These are phyloP conservation scores for Canavalia gladiata DNA, from an alignment of 306 rosid genomes.

Conservation along the genomic window DNA sequence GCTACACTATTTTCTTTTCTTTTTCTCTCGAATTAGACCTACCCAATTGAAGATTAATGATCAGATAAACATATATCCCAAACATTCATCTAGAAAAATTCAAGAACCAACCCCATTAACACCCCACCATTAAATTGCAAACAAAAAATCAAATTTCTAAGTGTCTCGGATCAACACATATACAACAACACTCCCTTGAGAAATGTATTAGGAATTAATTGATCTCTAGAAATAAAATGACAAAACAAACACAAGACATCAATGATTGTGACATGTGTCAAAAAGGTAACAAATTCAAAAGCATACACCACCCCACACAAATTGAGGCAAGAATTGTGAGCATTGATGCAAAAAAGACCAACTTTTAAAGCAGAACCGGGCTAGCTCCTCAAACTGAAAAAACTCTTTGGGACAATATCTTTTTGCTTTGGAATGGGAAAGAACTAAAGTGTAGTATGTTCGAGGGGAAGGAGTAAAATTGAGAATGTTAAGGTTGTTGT, in stretches of 20 bases:
- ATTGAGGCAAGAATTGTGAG: conserved; percentile 28
- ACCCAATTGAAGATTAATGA: conserved; percentile 12
- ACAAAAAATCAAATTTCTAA: no score
- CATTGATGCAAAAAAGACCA: not conserved
- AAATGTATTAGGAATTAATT: conserved; percentile 20
- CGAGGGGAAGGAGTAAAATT: not conserved
- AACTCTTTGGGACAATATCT: not conserved
- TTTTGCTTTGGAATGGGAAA: not conserved
- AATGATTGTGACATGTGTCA: conserved; percentile 1
- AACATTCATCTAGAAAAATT: conserved; percentile 6
- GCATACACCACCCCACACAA: not conserved
- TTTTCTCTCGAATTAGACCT: conserved; percentile 40
- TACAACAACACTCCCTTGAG: not conserved
- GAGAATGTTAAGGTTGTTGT: not conserved
- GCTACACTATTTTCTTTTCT: conserved; percentile 36
- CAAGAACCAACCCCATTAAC: not conserved
- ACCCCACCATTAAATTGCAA: not conserved
- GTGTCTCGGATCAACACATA: no score
- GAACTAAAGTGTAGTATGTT: not conserved
- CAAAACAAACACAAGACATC: not conserved
- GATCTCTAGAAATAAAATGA: not conserved
- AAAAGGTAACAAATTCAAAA: not conserved
- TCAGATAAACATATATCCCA: not conserved
- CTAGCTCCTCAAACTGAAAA: not conserved
- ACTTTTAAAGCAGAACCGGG: conserved; percentile 16